Conservation (phyloP, 495 filamentous ascomycete species). For the Penicillium argentinense region DNA sequence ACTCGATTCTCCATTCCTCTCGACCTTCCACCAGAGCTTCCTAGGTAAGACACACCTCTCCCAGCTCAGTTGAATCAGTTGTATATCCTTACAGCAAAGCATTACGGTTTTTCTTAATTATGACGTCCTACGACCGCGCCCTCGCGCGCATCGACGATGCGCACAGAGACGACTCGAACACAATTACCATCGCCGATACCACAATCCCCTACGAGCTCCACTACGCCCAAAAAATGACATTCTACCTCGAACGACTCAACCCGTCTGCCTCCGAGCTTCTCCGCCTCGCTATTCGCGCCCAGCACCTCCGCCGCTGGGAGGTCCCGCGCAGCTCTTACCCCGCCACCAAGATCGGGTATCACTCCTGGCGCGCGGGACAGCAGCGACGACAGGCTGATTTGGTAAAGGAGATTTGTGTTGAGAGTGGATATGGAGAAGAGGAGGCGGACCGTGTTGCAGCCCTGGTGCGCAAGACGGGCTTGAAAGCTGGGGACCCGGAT, state of each 20-base stretch:
- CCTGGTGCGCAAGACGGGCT: constrained; percentile 64
- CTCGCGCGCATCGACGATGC: constrained; percentile 68
- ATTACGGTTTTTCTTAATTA: constrained; percentile 1
- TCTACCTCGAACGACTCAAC: constrained; percentile 56
- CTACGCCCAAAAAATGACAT: constrained; percentile 76
- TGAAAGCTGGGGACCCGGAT: constrained; percentile 60
- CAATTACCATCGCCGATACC: constrained; percentile 20
- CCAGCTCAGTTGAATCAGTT: neutral
- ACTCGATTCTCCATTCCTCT: neutral
- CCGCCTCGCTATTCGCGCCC: constrained; percentile 72
- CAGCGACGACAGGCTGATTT: constrained; percentile 69
- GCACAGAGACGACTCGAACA: constrained; percentile 67
- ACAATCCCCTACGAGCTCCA: constrained; percentile 69
- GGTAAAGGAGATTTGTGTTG: constrained; percentile 53
- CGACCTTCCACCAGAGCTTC: neutral
- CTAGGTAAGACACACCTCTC: neutral
- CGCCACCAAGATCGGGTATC: constrained; percentile 67
- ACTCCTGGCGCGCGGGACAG: constrained; percentile 69
- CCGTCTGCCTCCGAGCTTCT: constrained; percentile 62
- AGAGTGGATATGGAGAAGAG: constrained; percentile 45
- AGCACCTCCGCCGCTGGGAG: constrained; percentile 83
- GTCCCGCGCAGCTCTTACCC: constrained; percentile 69
- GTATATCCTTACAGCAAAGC: neutral
- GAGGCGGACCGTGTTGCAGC: constrained; percentile 55
- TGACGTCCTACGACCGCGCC: constrained; percentile 45